Conservation (phyloP, 2,329 filamentous ascomycete species). For the Trichoderma lentiforme region DNA sequence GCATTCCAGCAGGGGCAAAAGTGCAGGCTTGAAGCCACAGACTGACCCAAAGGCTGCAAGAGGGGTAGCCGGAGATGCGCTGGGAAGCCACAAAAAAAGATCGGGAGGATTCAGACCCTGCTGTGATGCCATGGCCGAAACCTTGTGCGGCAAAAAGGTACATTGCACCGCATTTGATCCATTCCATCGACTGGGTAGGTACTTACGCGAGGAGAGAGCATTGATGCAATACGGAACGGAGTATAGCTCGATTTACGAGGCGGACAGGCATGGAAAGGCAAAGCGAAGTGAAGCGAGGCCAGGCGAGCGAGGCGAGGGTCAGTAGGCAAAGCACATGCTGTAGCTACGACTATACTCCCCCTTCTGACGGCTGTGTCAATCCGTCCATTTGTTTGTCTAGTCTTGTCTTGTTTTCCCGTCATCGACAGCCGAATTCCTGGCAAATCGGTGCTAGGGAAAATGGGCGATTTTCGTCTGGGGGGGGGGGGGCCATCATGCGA, state of each 20-base stretch:
- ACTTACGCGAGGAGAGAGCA: not conserved
- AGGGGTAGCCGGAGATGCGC: not conserved
- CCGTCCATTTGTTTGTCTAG: not conserved
- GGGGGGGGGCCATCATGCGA: slow-evolving; percentile 13
- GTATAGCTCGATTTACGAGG: not conserved
- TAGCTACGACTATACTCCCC: not conserved
- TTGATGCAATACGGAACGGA: not conserved
- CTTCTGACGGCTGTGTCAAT: not conserved
- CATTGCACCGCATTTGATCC: not conserved
- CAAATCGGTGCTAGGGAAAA: not conserved
- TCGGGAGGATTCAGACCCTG: not conserved
- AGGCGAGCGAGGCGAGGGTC: not conserved
- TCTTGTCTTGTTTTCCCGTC: not conserved
- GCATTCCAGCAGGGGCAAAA: not conserved
- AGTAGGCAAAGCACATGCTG: not conserved
- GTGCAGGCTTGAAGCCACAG: not conserved
- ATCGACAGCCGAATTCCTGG: not conserved
- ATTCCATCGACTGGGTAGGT: not conserved
- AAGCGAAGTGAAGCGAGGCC: not conserved
- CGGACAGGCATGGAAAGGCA: not conserved
- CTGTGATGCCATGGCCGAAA: not conserved
- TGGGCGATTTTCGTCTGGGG: not conserved
- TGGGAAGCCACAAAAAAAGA: not conserved
- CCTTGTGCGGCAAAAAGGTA: not conserved
- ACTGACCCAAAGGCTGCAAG: not conserved